phyloP scores from a whole-genome alignment of 371 early-diverging fungal species.

The Mucor circinelloides region DNA sequence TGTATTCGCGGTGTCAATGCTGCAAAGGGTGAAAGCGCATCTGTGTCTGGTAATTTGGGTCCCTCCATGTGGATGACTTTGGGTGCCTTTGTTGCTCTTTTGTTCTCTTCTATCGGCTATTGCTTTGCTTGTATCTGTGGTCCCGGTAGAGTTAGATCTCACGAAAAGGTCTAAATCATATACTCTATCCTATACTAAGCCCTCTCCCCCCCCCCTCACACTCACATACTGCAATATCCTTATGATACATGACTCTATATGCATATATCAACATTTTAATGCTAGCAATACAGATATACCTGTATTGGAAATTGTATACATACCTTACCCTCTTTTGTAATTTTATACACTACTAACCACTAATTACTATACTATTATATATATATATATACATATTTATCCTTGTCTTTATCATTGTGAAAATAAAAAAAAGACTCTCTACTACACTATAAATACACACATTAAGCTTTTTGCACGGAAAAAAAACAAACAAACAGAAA shows the following conservation, averaged over 20 bases:
- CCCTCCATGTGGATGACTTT: conserved; percentile 38
- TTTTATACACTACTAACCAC: background rate
- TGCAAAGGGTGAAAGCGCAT: conserved; percentile 21
- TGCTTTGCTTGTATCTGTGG: conserved; percentile 30
- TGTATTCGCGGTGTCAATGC: conserved; percentile 39
- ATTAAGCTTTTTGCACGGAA: background rate
- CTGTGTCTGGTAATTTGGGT: conserved; percentile 33
- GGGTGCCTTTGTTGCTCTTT: conserved; percentile 29
- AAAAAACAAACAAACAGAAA: background rate
- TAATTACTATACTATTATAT: background rate
- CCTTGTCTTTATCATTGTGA: background rate
- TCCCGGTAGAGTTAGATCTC: conserved; percentile 13
- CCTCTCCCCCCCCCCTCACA: too few species aligned
- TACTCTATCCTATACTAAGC: too few species aligned
- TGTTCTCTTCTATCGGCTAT: conserved; percentile 27
- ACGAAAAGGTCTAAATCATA: conserved; percentile 18
- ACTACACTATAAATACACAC: background rate
- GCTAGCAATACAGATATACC: background rate
- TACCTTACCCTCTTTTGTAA: background rate
- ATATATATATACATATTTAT: background rate
- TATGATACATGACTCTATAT: background rate
- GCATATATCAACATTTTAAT: background rate
- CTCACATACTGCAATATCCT: background rate
- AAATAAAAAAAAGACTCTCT: background rate
- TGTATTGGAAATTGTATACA: conserved; percentile 1